Conservation (phyloP, 192 early-diverging fungal species). For the Rhizoclosmatium globosum region DNA sequence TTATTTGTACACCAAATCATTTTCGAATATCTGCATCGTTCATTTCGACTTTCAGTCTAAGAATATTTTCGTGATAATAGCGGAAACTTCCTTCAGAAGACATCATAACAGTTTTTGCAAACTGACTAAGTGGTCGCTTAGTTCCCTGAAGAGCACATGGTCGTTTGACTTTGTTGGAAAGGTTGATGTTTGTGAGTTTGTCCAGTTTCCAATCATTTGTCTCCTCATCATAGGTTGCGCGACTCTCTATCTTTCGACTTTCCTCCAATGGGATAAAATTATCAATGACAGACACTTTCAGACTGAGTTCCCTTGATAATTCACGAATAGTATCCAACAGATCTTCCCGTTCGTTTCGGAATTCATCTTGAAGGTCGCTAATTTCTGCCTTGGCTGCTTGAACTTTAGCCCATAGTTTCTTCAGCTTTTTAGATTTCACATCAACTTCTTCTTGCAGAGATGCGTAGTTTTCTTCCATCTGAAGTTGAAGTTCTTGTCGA, state of each 20-base stretch:
- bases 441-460: conserved; percentile 73
- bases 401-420: conserved; percentile 65
- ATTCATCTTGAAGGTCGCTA: conserved; percentile 68
- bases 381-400: conserved; percentile 64
- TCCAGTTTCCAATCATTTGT: conserved; percentile 61
- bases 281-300: conserved; percentile 64
- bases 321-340: conserved; percentile 68
- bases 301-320: conserved; percentile 59
- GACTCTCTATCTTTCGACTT: conserved; percentile 54
- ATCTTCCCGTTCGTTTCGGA: conserved; percentile 65
- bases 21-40: not conserved
- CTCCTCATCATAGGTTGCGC: conserved; percentile 63
- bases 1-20: too few species aligned
- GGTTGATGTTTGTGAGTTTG: conserved; percentile 47
- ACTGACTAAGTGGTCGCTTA: conserved; percentile 60
- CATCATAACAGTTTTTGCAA: conserved; percentile 53
- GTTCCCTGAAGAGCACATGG: conserved; percentile 45
- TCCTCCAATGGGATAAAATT: conserved; percentile 68
- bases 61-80: conserved; percentile 58
- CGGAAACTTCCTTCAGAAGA: conserved; percentile 49
- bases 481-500: conserved; percentile 63
- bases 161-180: conserved; percentile 50
- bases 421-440: conserved; percentile 67
- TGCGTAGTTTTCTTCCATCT: conserved; percentile 68
- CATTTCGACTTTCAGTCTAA: conserved; percentile 51